A percentile compares a stretch with the other conserved stretches of the same genome.
These are phyloP conservation scores for Blastobotrys buckinghamii DNA, from an alignment of 1,139 yeast genomes.

Conservation along the genomic window DNA sequence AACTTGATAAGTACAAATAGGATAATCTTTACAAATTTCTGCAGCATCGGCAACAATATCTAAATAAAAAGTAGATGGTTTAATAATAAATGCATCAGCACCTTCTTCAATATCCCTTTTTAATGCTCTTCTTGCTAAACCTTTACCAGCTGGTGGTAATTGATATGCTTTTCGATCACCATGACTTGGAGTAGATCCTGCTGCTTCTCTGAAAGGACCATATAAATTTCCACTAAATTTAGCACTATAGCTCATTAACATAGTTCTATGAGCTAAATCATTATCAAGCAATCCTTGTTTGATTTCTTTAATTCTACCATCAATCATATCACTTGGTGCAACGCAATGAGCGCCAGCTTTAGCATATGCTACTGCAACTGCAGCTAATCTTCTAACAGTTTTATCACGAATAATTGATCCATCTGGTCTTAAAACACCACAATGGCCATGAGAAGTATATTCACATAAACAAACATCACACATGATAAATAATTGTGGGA, in stretches of 20 bases:
- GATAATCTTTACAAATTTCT: conserved; percentile 73
- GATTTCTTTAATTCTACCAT: conserved; percentile 87
- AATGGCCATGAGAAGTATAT: conserved; percentile 94
- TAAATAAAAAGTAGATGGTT: conserved; percentile 94
- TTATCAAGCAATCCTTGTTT: conserved; percentile 78
- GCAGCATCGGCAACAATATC: conserved; percentile 89
- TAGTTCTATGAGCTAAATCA: conserved; percentile 79
- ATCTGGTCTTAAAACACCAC: conserved; percentile 84
- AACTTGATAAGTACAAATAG: conserved; percentile 93
- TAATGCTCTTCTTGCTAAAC: conserved; percentile 90
- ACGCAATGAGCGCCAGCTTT: conserved; percentile 93
- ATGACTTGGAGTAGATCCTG: conserved; percentile 80
- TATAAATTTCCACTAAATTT: conserved; percentile 86
- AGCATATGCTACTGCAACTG: conserved; percentile 94
- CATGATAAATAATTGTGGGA: conserved; percentile 80
- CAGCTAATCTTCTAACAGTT: conserved; percentile 79
- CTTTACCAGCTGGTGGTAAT: conserved; percentile 88
- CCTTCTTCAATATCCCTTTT: conserved; percentile 85
- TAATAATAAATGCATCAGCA: conserved; percentile 90
- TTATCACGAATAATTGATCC: conserved; percentile 73
- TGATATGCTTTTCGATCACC: conserved; percentile 95
- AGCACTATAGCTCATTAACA: conserved; percentile 92
- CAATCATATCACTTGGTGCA: conserved; percentile 98
- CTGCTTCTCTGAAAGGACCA: conserved; percentile 98
- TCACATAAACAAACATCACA: conserved; percentile 97